Base-by-base conservation (phyloP, 1,284 basidiomycete genomes). In the Sporisorium scitamineum region DNA sequence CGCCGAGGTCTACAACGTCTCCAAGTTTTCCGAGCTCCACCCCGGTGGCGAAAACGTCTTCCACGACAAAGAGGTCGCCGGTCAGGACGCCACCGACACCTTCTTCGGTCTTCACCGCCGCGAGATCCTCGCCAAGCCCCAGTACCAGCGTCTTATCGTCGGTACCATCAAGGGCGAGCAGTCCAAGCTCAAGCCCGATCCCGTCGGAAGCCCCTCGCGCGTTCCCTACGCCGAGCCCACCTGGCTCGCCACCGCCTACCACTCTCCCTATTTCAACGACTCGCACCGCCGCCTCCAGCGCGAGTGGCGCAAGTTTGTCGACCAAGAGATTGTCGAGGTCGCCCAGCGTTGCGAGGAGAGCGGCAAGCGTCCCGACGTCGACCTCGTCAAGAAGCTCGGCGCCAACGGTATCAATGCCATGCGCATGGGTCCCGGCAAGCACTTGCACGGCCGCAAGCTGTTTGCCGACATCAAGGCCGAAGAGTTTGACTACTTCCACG, bases 381-480 rank as follows among this genome's bases (percentile, higher is more conserved):
- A 85, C 63, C 87, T 87, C 39, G 84, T 88, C 69, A 73, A 83
- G 57, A 86, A 86, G 80, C 86, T 87, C 76, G 86, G 86, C 4
- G 45, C 71, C 22, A 65, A 81, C 53, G 79, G 76, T 34, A 79
- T 84, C 58, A 82, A 83, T 51, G 82, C 80, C 27, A 82, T 72
- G 68, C 71, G 81, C 26, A 81, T 97, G 85, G 95, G 95, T 20
- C 89, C 89, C 5, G 89, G 88, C 20, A 88, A 89, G 81, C 94
- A 97, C 82, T 87, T 98, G 37, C 88, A 93, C 81, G 95, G 94
- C 4, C 89, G 90, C 29, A 90, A 89, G 29, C 88, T 97, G 16
- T 92, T 95, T 89, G 90, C 90, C 67, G 95, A 92, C 6, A 91
- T 97, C 70, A 92, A 90, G 80, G 93, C 93, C 9, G 95, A 97